A percentile compares a stretch with the other conserved stretches of the same genome.
Evolutionary conservation across 2,329 filamentous ascomycete species (phyloP).

Genomic region (Teratosphaeria pseudoeucalypti): DNA sequence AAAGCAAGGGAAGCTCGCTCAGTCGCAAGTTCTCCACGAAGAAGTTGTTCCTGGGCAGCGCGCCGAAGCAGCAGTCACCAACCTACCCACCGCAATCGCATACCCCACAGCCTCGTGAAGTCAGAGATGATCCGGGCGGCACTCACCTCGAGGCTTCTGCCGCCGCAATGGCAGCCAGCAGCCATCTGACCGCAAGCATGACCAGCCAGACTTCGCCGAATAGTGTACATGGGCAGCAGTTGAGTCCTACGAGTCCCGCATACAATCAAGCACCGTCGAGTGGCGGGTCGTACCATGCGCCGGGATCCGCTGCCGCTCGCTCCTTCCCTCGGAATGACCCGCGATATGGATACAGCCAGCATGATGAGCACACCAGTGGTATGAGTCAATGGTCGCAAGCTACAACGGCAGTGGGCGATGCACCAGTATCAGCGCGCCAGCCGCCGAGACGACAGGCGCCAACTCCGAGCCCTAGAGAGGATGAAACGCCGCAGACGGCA

Average conservation of each 20-base stretch:
- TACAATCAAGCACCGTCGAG: slow-evolving; percentile 28
- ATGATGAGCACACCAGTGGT: slow-evolving; percentile 15
- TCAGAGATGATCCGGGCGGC: slow-evolving; percentile 21
- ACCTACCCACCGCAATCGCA: slow-evolving; percentile 31
- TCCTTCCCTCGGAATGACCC: slow-evolving; percentile 21
- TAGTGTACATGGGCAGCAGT: slow-evolving; percentile 20
- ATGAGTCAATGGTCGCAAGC: slow-evolving; percentile 17
- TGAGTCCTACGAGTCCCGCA: slow-evolving; percentile 41
- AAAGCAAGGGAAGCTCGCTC: slow-evolving; percentile 34
- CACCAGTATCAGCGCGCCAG: slow-evolving; percentile 7
- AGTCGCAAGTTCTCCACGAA: slow-evolving; percentile 45
- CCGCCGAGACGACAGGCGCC: slow-evolving; percentile 17
- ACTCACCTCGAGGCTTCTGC: slow-evolving; percentile 38
- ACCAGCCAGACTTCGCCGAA: slow-evolving; percentile 32
- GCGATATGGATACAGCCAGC: slow-evolving; percentile 7
- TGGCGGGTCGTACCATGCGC: slow-evolving; percentile 17
- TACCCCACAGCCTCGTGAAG: slow-evolving; percentile 21
- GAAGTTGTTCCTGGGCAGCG: slow-evolving; percentile 39
- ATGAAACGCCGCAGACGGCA: slow-evolving; percentile 14
- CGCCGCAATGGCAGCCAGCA: slow-evolving; percentile 40
- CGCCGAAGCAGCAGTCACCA: slow-evolving; percentile 41
- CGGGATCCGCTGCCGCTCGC: slow-evolving; percentile 16
- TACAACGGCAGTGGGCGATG: slow-evolving; percentile 10
- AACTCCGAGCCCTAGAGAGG: slow-evolving; percentile 22
- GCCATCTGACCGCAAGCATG: slow-evolving; percentile 41